A percentile compares a stretch with the other conserved stretches of the same genome.
These are phyloP conservation scores for Nemania diffusa DNA, from an alignment of 2,329 filamentous ascomycete species.

Conservation along the genomic window DNA sequence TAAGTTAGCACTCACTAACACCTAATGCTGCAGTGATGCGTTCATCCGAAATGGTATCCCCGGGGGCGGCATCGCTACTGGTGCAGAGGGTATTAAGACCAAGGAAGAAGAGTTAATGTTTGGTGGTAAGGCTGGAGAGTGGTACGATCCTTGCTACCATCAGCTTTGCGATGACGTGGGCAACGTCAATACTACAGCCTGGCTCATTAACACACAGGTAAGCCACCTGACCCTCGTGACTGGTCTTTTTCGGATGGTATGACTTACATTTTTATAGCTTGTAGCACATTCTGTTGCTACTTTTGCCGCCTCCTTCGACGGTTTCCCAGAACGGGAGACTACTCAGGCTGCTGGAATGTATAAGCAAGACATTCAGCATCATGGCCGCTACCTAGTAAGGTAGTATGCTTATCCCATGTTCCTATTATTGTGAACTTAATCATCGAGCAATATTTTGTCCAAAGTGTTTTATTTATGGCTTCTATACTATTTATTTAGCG, in stretches of 20 bases:
- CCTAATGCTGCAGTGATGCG: conserved; percentile 54
- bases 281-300: conserved; percentile 80
- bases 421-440: neutral
- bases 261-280: conserved; percentile 52
- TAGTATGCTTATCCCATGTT: conserved; percentile 45
- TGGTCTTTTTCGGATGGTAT: neutral
- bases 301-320: conserved; percentile 72
- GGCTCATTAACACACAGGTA: conserved; percentile 70
- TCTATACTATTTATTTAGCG: neutral
- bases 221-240: conserved; percentile 32
- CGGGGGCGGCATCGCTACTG: conserved; percentile 75
- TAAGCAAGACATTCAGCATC: conserved; percentile 58
- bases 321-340: conserved; percentile 67
- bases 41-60: conserved; percentile 54
- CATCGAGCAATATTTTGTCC: neutral
- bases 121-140: conserved; percentile 64
- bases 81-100: conserved; percentile 69
- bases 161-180: conserved; percentile 68
- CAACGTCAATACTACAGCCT: conserved; percentile 69
- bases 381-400: conserved; percentile 59
- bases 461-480: neutral
- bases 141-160: conserved; percentile 70
- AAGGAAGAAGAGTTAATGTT: conserved; percentile 62
- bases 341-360: conserved; percentile 45
- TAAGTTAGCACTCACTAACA: neutral